Evolutionary conservation across 192 early-diverging fungal species (phyloP).

Genomic region (Linnemannia schmuckeri): DNA sequence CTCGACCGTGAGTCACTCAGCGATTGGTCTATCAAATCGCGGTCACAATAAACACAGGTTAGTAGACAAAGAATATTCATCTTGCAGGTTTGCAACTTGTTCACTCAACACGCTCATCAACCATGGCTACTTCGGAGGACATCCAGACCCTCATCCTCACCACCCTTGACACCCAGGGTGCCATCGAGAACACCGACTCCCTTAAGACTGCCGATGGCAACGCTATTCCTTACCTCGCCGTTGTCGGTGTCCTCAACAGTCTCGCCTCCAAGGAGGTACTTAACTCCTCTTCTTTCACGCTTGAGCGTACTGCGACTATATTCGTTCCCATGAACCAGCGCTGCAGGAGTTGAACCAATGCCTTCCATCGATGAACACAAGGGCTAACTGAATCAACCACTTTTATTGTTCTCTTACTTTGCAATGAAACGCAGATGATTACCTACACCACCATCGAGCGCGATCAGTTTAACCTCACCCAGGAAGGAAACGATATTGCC

Average conservation of each 20-base stretch:
- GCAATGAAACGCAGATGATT: slow-evolving; percentile 74
- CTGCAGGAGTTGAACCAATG: neutral
- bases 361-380: too few species aligned
- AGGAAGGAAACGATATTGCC: slow-evolving; percentile 90
- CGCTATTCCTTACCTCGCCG: slow-evolving; percentile 72
- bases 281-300: neutral
- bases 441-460: slow-evolving; percentile 80
- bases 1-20: slow-evolving; percentile 3
- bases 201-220: slow-evolving; percentile 69
- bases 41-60: neutral
- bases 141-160: slow-evolving; percentile 71
- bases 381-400: neutral
- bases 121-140: slow-evolving; percentile 59
- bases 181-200: slow-evolving; percentile 78
- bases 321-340: neutral
- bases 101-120: slow-evolving; percentile 11
- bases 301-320: too few species aligned
- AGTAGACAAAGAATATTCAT: neutral
- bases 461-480: slow-evolving; percentile 87
- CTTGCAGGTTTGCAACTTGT: neutral
- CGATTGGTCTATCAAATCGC: neutral
- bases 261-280: slow-evolving; percentile 88
- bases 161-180: slow-evolving; percentile 76
- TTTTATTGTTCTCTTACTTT: slow-evolving; percentile 17
- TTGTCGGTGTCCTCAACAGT: slow-evolving; percentile 89